Conservation (phyloP, 192 early-diverging fungal species). For the Coemansia sp. region DNA sequence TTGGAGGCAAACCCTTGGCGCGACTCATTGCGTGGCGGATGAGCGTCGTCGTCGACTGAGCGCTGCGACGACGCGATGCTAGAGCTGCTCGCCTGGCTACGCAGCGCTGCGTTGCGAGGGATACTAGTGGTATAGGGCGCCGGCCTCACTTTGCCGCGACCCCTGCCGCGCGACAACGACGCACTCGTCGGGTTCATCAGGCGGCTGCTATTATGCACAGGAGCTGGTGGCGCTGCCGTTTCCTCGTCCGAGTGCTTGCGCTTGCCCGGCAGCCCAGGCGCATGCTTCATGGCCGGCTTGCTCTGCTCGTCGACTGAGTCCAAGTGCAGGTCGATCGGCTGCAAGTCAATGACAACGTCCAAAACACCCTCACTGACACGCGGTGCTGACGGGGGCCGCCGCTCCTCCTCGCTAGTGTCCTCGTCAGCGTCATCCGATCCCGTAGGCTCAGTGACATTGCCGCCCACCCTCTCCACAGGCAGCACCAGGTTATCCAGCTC, state of each 20-base stretch:
- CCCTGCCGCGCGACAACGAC: slow-evolving; percentile 22
- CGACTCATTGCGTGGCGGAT: slow-evolving; percentile 34
- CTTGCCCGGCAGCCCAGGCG: slow-evolving; percentile 25
- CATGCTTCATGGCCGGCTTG: slow-evolving; percentile 1
- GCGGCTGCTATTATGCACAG: slow-evolving; percentile 3
- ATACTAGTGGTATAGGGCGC: slow-evolving; percentile 17
- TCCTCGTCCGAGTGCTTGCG: slow-evolving; percentile 53
- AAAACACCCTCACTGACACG: background rate
- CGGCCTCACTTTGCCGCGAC: slow-evolving; percentile 16
- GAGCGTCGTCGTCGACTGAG: background rate
- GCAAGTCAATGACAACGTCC: slow-evolving; percentile 43
- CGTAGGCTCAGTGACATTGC: background rate
- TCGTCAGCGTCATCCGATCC: slow-evolving; percentile 1
- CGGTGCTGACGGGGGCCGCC: no score
- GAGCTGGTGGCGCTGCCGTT: background rate
- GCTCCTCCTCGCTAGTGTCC: background rate
- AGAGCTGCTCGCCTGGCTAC: slow-evolving; percentile 14
- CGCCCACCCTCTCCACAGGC: background rate
- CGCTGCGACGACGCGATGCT: slow-evolving; percentile 19
- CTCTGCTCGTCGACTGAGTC: slow-evolving; percentile 7
- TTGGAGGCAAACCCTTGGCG: slow-evolving; percentile 5
- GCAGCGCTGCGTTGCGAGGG: slow-evolving; percentile 25
- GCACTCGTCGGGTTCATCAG: slow-evolving; percentile 17
- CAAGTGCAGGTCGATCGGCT: slow-evolving; percentile 27
- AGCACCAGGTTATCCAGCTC: background rate